Percentiles rank a stretch among this genome's conserved stretches.
These are phyloP conservation scores for Danielia reshetovae DNA, from an alignment of 805 yeast species.

Conservation along the genomic window DNA sequence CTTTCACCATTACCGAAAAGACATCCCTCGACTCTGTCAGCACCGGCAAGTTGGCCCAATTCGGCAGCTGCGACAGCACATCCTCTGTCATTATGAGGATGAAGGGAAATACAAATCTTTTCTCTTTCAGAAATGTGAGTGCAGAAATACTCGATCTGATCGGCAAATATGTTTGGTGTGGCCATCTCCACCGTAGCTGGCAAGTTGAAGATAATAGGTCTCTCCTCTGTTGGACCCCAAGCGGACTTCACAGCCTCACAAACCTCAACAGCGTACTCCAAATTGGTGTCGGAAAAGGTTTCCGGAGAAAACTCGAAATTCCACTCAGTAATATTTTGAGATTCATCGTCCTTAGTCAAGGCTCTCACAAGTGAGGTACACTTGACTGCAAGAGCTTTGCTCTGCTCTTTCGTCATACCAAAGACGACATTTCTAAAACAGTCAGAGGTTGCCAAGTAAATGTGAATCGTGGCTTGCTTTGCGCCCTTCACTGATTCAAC, in stretches of 20 bases:
- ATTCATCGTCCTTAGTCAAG: constrained; percentile 67
- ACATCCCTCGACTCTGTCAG: constrained; percentile 86
- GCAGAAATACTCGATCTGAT: constrained; percentile 73
- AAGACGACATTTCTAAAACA: constrained; percentile 72
- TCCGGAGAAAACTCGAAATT: constrained; percentile 78
- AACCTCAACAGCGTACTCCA: constrained; percentile 58
- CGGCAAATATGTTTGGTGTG: constrained; percentile 80
- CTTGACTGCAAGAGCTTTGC: constrained; percentile 57
- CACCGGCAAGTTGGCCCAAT: constrained; percentile 78
- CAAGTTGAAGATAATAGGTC: constrained; percentile 72
- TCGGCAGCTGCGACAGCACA: constrained; percentile 90
- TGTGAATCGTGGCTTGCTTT: constrained; percentile 69
- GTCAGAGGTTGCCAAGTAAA: constrained; percentile 72
- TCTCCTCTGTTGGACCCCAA: constrained; percentile 64
- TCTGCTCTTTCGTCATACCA: constrained; percentile 55
- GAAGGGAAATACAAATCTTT: constrained; percentile 69
- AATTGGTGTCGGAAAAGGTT: constrained; percentile 66
- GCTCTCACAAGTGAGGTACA: constrained; percentile 59
- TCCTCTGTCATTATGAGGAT: constrained; percentile 83
- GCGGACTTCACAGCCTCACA: constrained; percentile 74
- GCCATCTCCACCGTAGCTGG: constrained; percentile 86
- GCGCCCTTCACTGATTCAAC: constrained; percentile 73
- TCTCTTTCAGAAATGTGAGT: constrained; percentile 62
- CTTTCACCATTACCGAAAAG: constrained; percentile 84
- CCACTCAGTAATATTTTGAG: constrained; percentile 56